These are phyloP conservation scores for Rhodotorula sp. DNA, from an alignment of 1,284 basidiomycete species.

Conservation along the genomic window DNA sequence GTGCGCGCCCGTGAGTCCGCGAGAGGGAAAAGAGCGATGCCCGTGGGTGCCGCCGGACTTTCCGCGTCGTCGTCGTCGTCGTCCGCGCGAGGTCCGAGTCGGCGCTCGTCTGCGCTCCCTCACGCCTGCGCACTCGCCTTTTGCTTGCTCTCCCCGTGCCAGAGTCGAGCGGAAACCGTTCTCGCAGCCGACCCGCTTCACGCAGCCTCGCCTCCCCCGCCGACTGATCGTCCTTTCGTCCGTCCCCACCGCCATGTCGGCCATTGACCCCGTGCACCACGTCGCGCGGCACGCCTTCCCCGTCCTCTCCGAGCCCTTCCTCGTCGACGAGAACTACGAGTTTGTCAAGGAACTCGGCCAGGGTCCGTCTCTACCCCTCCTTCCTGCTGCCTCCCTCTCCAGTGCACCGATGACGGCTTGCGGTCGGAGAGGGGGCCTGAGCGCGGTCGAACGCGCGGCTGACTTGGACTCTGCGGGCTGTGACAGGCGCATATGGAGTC, in stretches of 20 bases:
- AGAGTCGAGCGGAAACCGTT: no score
- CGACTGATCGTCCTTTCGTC: background rate
- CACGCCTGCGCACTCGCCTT: no score
- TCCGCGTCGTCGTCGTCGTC: no score
- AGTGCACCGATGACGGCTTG: background rate
- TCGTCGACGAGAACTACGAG: slow-evolving; percentile 84
- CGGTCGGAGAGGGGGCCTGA: background rate
- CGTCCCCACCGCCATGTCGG: background rate
- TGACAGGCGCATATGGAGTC: slow-evolving; percentile 45
- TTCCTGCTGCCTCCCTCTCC: background rate
- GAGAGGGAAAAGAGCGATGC: no score
- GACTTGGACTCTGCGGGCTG: background rate
- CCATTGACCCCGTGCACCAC: slow-evolving; percentile 26
- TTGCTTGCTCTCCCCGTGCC: no score
- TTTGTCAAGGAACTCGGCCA: slow-evolving; percentile 95
- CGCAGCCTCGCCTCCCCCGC: background rate
- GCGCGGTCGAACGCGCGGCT: background rate
- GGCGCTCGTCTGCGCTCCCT: no score
- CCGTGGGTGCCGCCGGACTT: no score
- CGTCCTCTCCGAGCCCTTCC: slow-evolving; percentile 38
- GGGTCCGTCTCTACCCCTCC: slow-evolving; percentile 54
- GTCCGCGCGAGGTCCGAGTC: no score
- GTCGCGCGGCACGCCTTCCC: slow-evolving; percentile 36
- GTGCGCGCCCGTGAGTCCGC: no score
- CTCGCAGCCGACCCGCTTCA: background rate